Evolutionary conservation across 2,329 filamentous ascomycete species (phyloP).

Genomic region (Paecilomyces sp.): DNA sequence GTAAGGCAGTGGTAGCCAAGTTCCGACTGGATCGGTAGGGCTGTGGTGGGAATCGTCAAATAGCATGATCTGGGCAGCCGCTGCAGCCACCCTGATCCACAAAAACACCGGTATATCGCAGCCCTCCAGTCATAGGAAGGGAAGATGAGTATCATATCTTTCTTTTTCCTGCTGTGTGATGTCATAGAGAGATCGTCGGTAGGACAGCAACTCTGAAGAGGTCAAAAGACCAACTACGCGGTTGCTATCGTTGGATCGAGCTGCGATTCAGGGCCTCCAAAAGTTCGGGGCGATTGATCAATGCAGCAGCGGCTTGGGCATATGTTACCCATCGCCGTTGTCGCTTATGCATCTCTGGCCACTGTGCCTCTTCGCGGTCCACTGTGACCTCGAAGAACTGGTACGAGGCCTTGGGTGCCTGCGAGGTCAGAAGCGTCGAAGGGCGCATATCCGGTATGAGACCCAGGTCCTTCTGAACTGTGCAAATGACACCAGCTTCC

Average conservation of each 20-base stretch:
- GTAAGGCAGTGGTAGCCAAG: neutral
- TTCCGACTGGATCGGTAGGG: neutral
- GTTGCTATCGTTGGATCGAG: slow-evolving; percentile 51
- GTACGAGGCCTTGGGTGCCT: slow-evolving; percentile 58
- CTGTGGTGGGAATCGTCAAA: neutral
- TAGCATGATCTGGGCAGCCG: slow-evolving; percentile 9
- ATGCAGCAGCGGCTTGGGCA: slow-evolving; percentile 66
- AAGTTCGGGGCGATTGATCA: slow-evolving; percentile 76
- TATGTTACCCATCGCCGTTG: slow-evolving; percentile 86
- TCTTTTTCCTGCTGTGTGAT: slow-evolving; percentile 2
- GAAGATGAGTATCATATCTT: slow-evolving; percentile 3
- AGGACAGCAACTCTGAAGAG: neutral
- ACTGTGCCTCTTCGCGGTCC: slow-evolving; percentile 72
- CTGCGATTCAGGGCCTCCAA: slow-evolving; percentile 79
- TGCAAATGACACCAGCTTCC: slow-evolving; percentile 86
- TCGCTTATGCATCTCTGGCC: slow-evolving; percentile 92
- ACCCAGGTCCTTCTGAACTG: slow-evolving; percentile 77
- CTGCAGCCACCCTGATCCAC: neutral
- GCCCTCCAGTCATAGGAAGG: neutral
- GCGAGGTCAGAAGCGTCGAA: slow-evolving; percentile 42
- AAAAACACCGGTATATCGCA: neutral
- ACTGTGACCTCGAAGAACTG: slow-evolving; percentile 76
- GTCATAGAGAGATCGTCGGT: slow-evolving; percentile 7
- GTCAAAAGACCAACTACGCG: slow-evolving; percentile 1
- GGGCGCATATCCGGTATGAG: slow-evolving; percentile 74